Base-by-base conservation (phyloP, 768 basidiomycete species). In the Psilocybe azurescens region DNA sequence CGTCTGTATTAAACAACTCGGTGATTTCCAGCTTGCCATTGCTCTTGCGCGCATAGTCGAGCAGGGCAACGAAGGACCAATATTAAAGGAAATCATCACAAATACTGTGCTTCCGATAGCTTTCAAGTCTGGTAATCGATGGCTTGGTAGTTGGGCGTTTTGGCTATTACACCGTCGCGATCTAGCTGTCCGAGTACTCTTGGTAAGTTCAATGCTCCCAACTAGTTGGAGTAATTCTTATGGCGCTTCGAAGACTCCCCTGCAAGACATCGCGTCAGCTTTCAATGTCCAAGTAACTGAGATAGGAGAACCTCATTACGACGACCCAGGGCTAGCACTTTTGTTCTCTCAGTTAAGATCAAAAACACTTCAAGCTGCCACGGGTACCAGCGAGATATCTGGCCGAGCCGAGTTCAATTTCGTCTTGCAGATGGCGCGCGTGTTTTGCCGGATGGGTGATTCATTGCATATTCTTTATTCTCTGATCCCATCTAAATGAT, bases 101-200 rank as follows among this genome's bases (percentile, higher is more conserved):
- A 82, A 82, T 52, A 87, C 83, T 0, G 90, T 98, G 9, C 77
- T 98, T 6, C 96, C 96, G 2, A 82, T 83, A 8, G 96, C 97
- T 0, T 94, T 98, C 73, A 79, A 80, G 54, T 83, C 90, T 48
- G 97, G 96, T 1, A 96, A 98, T 72, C 82, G 97, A 44, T 99
- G 94, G 91, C 77, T 99, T 11, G 93, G 88, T 20, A 95, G 92
- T 63, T 99, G 96, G 97, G 94, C 93, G 2, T 97, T 97, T 74
- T 99, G 97, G 96, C 77, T 93, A 58, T 80, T 98, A n/a, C 88
- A 89, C 63, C 81, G 94, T 48, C 81, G 93, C 55, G 96, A 98
- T 77, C 72, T 97, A 14, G 89, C 95, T 3, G 94, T 97, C n/a
- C 86, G 93, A 52, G 88, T 97, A 32, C 81, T 99, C 18, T 77